Evolutionary conservation across 495 filamentous ascomycete genomes (phyloP), one percentile per base, ranked within the genome.

Genomic region (Umbilicaria muhlenbergii): DNA sequence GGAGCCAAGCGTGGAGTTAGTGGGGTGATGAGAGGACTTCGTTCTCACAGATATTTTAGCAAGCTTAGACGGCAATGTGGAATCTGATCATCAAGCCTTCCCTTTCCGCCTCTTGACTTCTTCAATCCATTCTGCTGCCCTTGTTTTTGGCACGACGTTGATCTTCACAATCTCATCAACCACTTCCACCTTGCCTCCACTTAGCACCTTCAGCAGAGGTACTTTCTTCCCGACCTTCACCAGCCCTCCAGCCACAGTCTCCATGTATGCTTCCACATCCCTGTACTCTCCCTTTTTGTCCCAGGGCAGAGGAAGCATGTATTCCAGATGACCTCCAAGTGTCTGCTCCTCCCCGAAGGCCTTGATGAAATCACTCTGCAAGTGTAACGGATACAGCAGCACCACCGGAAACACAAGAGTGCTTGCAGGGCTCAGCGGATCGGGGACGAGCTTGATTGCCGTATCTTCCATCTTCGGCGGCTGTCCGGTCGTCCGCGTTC

Each of bases 201-300:
- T 65, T 46, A 96, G 61, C 42, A 83, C 71, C 64, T 86, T 81
- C 47, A 84, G 53, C 47, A 95, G 55, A 16, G 75, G 65, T 42
- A 85, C 62, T 56, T 87, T 92, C 72, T 80, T 85, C n/a, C 91
- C 89, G 0, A 83, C 78, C 62, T 92, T 94, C 44, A 89, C 70
- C 51, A 98, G 52, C 11, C 91, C 92, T 0, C 88, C 86, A 0
- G 67, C 63, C 13, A 65, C 55, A 1, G 86, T 96, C 65, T 94
- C 83, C 70, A 88, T 82, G 56, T 81, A 98, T 50, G 82, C 88
- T 51, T 94, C 87, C n/a, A 95, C 83, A 7, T 51, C 58, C 8
- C 60, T 67, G 51, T 93, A 94, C 52, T 81, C 80, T 4, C 71
- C 61, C 49, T 70, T 64, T 13, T 56, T 50, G 55, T 98, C 91